Conservation (phyloP, 106 monocot genomes). For the Dendrobium officinale region DNA sequence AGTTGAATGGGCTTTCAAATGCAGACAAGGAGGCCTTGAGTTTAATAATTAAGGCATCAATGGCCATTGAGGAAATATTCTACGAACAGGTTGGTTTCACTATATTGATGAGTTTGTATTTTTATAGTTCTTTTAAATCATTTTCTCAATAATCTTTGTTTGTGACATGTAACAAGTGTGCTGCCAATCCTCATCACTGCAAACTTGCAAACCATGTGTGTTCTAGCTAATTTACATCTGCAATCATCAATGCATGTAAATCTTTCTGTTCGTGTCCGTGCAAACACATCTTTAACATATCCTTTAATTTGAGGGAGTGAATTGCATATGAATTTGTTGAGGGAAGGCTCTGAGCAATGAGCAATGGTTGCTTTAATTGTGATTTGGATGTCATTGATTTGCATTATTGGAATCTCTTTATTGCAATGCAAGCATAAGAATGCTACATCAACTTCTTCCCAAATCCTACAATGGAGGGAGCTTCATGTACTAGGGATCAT, state of each 20-base stretch:
- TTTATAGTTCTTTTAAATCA: background rate
- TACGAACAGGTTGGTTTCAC: conserved; percentile 48
- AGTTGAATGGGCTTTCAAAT: conserved; percentile 68
- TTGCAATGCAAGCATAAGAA: background rate
- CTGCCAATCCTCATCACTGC: background rate
- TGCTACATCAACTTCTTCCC: background rate
- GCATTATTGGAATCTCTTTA: background rate
- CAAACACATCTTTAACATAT: background rate
- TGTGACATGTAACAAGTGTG: background rate
- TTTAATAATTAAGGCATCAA: conserved; percentile 72
- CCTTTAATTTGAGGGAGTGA: background rate
- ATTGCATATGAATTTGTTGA: too few species aligned
- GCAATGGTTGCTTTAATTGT: background rate
- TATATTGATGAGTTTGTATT: background rate
- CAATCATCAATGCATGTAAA: background rate
- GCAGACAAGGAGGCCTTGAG: conserved; percentile 60
- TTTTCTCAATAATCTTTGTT: background rate
- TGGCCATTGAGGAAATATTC: conserved; percentile 76
- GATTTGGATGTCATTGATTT: background rate
- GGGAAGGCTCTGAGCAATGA: background rate
- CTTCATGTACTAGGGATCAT: background rate
- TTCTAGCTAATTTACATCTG: background rate
- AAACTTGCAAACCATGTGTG: background rate
- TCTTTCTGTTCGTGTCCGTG: background rate
- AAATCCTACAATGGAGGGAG: background rate